phyloP scores from a whole-genome alignment of 2,329 filamentous ascomycete species.

The Fusarium sp. region DNA sequence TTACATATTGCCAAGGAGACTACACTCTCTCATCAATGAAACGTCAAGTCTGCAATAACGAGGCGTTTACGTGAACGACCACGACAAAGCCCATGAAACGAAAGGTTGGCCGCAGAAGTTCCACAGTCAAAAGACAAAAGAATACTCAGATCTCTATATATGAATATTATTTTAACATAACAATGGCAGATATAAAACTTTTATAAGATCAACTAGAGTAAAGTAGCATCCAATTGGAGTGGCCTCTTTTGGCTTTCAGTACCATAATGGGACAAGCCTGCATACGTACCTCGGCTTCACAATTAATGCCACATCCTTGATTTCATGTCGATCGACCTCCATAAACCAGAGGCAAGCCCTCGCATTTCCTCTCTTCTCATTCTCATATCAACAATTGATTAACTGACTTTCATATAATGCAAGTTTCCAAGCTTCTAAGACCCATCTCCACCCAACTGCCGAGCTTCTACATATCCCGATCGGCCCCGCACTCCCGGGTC shows the following conservation, averaged over 20 bases:
- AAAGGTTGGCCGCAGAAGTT: background rate
- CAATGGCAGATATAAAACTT: background rate
- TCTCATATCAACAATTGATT: background rate
- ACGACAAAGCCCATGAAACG: background rate
- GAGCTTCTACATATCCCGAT: constrained; percentile 19
- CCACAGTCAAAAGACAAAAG: background rate
- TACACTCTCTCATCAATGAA: background rate
- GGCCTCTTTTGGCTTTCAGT: constrained; percentile 4
- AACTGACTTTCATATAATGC: constrained; percentile 18
- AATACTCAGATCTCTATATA: background rate
- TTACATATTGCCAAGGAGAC: background rate
- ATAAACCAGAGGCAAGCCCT: background rate
- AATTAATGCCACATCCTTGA: constrained; percentile 14
- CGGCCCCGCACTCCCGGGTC: constrained; percentile 21
- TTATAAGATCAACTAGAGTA: background rate
- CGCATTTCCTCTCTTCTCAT: background rate
- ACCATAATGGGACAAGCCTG: constrained; percentile 9
- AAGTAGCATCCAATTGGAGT: constrained; percentile 8
- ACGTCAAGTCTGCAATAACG: background rate
- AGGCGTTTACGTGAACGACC: background rate
- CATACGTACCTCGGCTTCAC: constrained; percentile 32
- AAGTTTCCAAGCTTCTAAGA: constrained; percentile 16
- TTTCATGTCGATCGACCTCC: constrained; percentile 7
- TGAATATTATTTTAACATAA: background rate
- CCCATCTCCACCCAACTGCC: constrained; percentile 19